These are phyloP conservation scores for Cyberlindnera japonica DNA, from an alignment of 805 yeast species.

Conservation along the genomic window DNA sequence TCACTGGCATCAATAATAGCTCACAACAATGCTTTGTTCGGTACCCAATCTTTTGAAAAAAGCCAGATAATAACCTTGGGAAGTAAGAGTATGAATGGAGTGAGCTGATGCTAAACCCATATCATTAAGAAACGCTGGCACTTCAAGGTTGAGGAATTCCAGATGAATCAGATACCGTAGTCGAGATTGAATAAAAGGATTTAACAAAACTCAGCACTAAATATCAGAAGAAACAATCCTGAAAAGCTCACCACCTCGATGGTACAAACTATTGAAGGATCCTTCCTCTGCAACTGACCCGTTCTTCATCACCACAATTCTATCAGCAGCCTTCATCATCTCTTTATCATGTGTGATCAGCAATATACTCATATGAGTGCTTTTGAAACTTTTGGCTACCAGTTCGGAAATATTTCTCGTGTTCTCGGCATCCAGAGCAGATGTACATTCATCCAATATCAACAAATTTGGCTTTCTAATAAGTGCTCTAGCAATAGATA, in stretches of 20 bases:
- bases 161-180: no score
- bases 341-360: conserved; percentile 73
- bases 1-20: no score
- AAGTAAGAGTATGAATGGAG: no score
- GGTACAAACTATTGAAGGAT: conserved; percentile 27
- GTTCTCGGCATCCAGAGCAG: conserved; percentile 74
- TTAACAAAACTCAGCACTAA: background rate
- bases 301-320: conserved; percentile 43
- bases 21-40: no score
- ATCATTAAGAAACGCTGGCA: no score
- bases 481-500: conserved; percentile 81
- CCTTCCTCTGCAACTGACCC: conserved; percentile 52
- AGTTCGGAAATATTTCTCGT: conserved; percentile 46
- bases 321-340: conserved; percentile 57
- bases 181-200: no score
- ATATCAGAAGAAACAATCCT: conserved; percentile 29
- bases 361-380: conserved; percentile 45
- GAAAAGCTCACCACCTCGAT: conserved; percentile 29
- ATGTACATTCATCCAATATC: conserved; percentile 83
- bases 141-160: no score
- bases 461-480: conserved; percentile 57
- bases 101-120: no score
- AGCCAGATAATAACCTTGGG: no score
- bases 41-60: no score
- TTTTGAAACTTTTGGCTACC: conserved; percentile 35